phyloP scores from a whole-genome alignment of 257 asterid genomes.

The Scutellaria baicalensis region DNA sequence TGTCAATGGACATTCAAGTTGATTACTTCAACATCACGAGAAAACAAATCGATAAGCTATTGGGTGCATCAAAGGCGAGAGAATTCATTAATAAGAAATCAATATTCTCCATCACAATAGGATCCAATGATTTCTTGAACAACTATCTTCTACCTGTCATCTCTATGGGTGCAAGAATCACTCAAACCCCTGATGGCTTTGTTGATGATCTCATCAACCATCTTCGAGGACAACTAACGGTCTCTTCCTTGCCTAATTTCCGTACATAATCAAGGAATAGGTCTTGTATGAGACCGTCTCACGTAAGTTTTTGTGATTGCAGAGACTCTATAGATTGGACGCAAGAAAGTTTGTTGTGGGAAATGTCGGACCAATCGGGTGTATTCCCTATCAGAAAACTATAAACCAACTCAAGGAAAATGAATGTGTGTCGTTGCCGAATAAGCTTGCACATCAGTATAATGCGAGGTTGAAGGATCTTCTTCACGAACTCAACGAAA shows the following conservation, averaged over 20 bases:
- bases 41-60: conserved; percentile 43
- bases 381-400: conserved; percentile 92
- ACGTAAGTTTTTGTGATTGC: no score
- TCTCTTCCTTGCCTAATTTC: no score
- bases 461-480: conserved; percentile 59
- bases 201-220: conserved; percentile 60
- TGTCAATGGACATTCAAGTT: conserved; percentile 84
- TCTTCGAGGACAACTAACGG: conserved; percentile 73
- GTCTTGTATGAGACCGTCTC: no score
- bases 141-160: conserved; percentile 78
- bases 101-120: conserved; percentile 75
- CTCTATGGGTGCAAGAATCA: conserved; percentile 68
- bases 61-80: conserved; percentile 67
- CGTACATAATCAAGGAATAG: no score
- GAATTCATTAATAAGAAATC: conserved; percentile 47
- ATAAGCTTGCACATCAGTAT: conserved; percentile 72
- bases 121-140: conserved; percentile 88
- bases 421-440: conserved; percentile 75
- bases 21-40: conserved; percentile 60
- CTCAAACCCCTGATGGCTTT: conserved; percentile 59
- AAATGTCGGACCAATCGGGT: conserved; percentile 93
- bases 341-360: conserved; percentile 81
- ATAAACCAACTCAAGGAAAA: conserved; percentile 53
- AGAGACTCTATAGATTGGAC: conserved; percentile 78
- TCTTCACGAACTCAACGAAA: conserved; percentile 41